A percentile compares a stretch with the other conserved stretches of the same genome.
These are phyloP conservation scores for Penicillium mononematosum DNA, from an alignment of 495 filamentous ascomycete genomes.

Conservation along the genomic window DNA sequence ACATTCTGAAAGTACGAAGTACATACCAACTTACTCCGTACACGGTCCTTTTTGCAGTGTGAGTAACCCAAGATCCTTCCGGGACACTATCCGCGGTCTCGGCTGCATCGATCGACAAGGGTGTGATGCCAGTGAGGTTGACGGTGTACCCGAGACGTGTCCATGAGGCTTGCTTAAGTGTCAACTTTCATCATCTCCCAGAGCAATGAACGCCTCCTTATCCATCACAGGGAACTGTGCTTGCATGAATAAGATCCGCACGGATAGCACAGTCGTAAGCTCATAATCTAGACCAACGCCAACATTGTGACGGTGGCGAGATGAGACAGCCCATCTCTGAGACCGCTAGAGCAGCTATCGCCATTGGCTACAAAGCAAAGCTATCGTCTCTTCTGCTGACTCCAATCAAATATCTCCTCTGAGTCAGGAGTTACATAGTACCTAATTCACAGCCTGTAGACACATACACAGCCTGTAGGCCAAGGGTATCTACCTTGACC, in stretches of 20 bases:
- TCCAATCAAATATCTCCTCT: neutral
- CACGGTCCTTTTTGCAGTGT: constrained; percentile 18
- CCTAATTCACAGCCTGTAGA: neutral
- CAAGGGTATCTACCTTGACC: neutral
- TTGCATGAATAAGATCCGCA: neutral
- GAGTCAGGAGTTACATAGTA: neutral
- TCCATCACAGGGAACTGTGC: neutral
- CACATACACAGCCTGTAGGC: too few species aligned
- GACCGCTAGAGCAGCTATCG: constrained; percentile 1
- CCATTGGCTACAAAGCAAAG: neutral
- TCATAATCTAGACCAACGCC: constrained; percentile 3
- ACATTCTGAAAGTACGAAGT: neutral
- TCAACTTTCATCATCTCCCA: neutral
- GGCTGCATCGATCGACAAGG: constrained; percentile 16
- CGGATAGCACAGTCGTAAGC: constrained; percentile 8
- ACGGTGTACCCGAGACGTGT: constrained; percentile 13
- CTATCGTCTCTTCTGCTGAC: constrained; percentile 1
- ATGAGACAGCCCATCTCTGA: constrained; percentile 4
- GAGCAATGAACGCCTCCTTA: neutral
- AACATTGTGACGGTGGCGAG: neutral
- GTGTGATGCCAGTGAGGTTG: constrained; percentile 11
- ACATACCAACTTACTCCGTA: neutral
- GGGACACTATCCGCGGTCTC: constrained; percentile 15
- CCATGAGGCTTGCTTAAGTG: neutral
- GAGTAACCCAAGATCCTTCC: constrained; percentile 20